Evolutionary conservation across 1,139 yeast genomes (phyloP), one percentile per base, ranked within the genome.

Genomic region (Pichia sp.): DNA sequence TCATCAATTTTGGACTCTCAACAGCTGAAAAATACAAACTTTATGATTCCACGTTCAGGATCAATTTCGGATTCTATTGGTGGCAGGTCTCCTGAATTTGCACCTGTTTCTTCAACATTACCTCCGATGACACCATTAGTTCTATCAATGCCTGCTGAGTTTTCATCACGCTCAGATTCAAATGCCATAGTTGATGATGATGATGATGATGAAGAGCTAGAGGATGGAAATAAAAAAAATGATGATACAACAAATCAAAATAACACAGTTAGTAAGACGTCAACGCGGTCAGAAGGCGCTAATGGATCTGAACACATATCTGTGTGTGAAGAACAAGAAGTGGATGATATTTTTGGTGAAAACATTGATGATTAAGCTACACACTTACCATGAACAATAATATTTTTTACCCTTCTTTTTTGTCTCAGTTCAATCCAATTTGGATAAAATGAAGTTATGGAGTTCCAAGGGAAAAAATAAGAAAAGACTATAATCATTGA

Each of bases 121-220:
- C 64, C 65, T 0, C 64, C 65, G 31, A 61, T 62, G 64, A 62
- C 66, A 1, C 66, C 66, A 9, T 46, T 62, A 28, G 52, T 47
- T 32, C 48, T 61, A 37, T 55, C 61, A 4, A 49, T 56, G 29
- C 51, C 61, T 3, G 33, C 41, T 3, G 57, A 52, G 23, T 36
- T 49, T 1, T 36, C 44, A 3, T 45, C 39, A 34, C 44, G 48
- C 35, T 47, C 52, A 11, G 47, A 45, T 16, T 48, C 50, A 3
- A 44, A 40, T 11, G 49, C 32, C 2, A 37, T 43, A 3, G 23
- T 43, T 27, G 47, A 50, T 37, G 52, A 47, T 36, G 47, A 47
- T 16, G 46, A 29, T n/a, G 23, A 6, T 29, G 29, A 4, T 16
- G n/a, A 31, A 16, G 23, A 1, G 23, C 23, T 16, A 16, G 23